Percentiles rank a stretch among this genome's conserved stretches.
phyloP scores from a whole-genome alignment of 225 moss, liverwort and hornwort genomes.

The Bryum argenteum region DNA sequence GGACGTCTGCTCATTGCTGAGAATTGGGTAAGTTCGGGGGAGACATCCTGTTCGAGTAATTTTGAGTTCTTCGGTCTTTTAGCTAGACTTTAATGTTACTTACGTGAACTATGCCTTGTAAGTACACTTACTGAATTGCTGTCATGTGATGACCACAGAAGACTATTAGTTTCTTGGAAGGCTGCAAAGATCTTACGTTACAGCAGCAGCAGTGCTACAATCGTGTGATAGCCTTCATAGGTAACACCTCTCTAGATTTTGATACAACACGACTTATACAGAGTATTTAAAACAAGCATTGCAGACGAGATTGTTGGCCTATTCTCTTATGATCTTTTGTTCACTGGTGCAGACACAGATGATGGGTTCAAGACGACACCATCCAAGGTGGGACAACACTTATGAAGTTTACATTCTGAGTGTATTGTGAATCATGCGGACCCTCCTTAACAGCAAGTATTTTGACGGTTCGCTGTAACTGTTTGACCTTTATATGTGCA shows the following conservation, averaged over 20 bases:
- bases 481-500: constrained; percentile 29
- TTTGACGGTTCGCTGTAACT: background rate
- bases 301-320: background rate
- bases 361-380: constrained; percentile 50
- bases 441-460: no score
- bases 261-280: background rate
- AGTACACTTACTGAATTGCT: constrained; percentile 22
- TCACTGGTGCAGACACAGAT: constrained; percentile 48
- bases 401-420: background rate
- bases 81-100: background rate
- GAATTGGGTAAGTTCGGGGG: constrained; percentile 39
- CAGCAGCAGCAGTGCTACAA: constrained; percentile 52
- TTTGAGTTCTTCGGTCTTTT: background rate
- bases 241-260: constrained; percentile 9
- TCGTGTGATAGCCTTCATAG: constrained; percentile 53
- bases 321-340: constrained; percentile 6
- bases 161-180: constrained; percentile 51
- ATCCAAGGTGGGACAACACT: constrained; percentile 42
- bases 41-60: background rate
- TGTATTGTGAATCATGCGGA: background rate
- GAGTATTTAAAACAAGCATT: background rate
- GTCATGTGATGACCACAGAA: constrained; percentile 39
- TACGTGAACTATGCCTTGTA: background rate
- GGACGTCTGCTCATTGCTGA: constrained; percentile 47
- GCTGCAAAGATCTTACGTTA: constrained; percentile 45